Evolutionary conservation across 202 grass and related monocot species (phyloP).

Genomic region (Elaeis oleifera): DNA sequence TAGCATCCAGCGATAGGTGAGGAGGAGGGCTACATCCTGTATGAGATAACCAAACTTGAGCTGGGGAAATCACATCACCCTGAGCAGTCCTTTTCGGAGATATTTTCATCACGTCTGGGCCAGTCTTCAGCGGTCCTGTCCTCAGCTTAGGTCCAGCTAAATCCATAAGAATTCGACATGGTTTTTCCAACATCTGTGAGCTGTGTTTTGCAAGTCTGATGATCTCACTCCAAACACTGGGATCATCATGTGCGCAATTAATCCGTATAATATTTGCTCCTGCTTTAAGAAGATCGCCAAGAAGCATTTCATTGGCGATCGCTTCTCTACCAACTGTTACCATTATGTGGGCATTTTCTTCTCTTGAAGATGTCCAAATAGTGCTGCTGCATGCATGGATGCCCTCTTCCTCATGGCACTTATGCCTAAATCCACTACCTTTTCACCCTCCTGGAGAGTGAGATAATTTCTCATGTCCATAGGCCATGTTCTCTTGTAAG

Average conservation of each 20-base stretch:
- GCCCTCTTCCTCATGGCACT: not conserved
- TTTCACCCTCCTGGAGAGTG: not conserved
- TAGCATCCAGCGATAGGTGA: not conserved
- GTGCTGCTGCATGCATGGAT: not conserved
- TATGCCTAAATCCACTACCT: not conserved
- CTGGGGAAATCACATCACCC: constrained; percentile 1
- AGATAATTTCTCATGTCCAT: not conserved
- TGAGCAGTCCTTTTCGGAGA: too few relatives aligned
- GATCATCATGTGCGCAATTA: constrained; percentile 7
- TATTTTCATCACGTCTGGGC: not conserved
- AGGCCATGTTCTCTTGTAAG: too few relatives aligned
- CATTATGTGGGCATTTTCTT: not conserved
- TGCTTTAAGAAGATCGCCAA: constrained; percentile 1
- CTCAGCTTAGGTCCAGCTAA: constrained; percentile 7
- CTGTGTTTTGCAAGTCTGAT: not conserved
- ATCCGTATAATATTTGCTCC: constrained; percentile 5
- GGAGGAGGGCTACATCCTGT: not conserved
- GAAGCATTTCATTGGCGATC: not conserved
- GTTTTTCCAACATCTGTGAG: constrained; percentile 4
- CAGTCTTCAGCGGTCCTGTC: not conserved
- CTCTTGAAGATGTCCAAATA: constrained; percentile 1
- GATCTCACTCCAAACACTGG: constrained; percentile 9
- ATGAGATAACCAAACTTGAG: not conserved
- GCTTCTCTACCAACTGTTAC: constrained; percentile 7
- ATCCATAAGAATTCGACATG: constrained; percentile 12